Evolutionary conservation across 2,329 filamentous ascomycete genomes (phyloP).

Genomic region (Annulohypoxylon truncatum): DNA sequence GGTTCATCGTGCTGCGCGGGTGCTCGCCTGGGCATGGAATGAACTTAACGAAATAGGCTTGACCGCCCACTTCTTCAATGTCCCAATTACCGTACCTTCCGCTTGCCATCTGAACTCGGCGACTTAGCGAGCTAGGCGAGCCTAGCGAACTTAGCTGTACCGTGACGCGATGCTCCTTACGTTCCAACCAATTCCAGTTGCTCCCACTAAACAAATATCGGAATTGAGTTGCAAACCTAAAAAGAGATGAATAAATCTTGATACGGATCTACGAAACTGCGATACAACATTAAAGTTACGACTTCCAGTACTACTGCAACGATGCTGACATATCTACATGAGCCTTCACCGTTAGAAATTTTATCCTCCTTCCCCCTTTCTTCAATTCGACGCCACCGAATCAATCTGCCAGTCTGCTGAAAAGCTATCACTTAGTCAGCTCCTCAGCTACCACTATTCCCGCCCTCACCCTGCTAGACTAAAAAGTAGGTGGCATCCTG

Average conservation of each 20-base stretch:
- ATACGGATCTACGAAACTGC: conserved; percentile 16
- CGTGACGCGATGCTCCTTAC: neutral
- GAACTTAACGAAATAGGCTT: conserved; percentile 25
- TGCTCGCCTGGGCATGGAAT: conserved; percentile 9
- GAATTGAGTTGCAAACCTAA: neutral
- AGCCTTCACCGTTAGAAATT: neutral
- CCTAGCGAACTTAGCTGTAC: conserved; percentile 1
- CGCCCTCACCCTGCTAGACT: neutral
- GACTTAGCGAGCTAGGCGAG: neutral
- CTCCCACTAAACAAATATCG: neutral
- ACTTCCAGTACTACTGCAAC: neutral
- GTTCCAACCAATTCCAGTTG: conserved; percentile 5
- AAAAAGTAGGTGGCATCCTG: conserved; percentile 17
- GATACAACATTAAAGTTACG: conserved; percentile 2
- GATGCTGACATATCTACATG: conserved; percentile 11
- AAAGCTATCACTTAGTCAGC: conserved; percentile 11
- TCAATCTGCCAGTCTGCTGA: neutral
- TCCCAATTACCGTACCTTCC: neutral
- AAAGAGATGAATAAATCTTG: conserved; percentile 5
- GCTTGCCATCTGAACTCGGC: neutral
- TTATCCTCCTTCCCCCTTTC: neutral
- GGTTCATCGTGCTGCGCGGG: neutral
- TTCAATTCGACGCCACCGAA: neutral
- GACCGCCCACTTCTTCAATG: conserved; percentile 19
- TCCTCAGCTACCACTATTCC: neutral